Evolutionary conservation across 192 early-diverging fungal genomes (phyloP).

Genomic region (Mortierella hygrophila): DNA sequence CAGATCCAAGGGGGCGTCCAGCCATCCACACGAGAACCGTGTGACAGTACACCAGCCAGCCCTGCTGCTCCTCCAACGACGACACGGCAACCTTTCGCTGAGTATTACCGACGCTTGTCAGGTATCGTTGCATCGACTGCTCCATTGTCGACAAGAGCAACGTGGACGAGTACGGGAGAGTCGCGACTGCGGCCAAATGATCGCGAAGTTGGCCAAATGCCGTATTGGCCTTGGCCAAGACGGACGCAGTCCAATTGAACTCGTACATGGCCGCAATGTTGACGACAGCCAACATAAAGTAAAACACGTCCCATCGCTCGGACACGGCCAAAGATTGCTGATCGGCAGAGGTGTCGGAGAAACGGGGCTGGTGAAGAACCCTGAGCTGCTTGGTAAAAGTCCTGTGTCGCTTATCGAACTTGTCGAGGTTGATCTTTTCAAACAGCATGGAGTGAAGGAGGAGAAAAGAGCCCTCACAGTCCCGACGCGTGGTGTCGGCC

Average conservation of each 20-base stretch:
- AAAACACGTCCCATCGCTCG: constrained; percentile 55
- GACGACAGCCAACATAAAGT: constrained; percentile 61
- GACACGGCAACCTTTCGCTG: constrained; percentile 15
- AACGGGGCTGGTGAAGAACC: constrained; percentile 4
- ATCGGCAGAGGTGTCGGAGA: not conserved
- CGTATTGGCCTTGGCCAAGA: constrained; percentile 37
- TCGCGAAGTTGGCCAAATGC: constrained; percentile 16
- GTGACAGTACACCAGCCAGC: constrained; percentile 65
- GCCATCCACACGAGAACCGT: constrained; percentile 68
- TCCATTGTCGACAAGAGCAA: constrained; percentile 54
- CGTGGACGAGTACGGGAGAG: constrained; percentile 53
- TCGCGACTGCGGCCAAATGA: constrained; percentile 32
- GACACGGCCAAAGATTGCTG: not conserved
- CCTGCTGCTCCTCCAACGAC: constrained; percentile 37
- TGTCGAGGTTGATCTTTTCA: constrained; percentile 69
- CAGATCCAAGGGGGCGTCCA: constrained; percentile 46
- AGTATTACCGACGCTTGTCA: constrained; percentile 14
- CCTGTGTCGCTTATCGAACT: constrained; percentile 54
- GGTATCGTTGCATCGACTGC: constrained; percentile 53
- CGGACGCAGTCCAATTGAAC: constrained; percentile 57
- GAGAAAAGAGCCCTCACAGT: constrained; percentile 55
- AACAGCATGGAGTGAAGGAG: constrained; percentile 71
- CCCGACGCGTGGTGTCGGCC: constrained; percentile 21
- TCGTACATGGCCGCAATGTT: constrained; percentile 63
- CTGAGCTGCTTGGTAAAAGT: constrained; percentile 41